A percentile compares a stretch with the other conserved stretches of the same genome.
Evolutionary conservation across 257 asterid genomes (phyloP).

Genomic region (Cordia subcordata): DNA sequence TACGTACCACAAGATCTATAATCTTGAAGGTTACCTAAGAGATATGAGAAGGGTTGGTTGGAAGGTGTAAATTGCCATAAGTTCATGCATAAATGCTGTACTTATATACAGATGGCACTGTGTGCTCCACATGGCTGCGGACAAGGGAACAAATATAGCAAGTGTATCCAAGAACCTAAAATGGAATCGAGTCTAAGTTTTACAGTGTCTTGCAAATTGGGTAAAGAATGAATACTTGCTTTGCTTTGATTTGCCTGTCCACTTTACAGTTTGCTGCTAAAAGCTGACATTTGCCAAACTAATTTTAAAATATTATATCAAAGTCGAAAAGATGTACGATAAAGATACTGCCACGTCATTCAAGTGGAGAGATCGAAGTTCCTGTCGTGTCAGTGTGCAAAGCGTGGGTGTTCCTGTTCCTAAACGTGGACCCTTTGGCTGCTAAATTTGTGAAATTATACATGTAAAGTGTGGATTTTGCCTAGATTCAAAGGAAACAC

Average conservation of each 20-base stretch:
- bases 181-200: background rate
- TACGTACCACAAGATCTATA: no score
- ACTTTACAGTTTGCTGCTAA: background rate
- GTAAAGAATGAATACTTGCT: background rate
- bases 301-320: no score
- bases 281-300: background rate
- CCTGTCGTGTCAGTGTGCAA: no score
- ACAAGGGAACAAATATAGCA: background rate
- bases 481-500: no score
- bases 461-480: no score
- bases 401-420: no score
- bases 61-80: background rate
- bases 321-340: background rate
- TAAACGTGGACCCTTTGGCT: no score
- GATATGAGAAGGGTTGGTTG: background rate
- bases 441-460: no score
- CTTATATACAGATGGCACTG: background rate
- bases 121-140: background rate
- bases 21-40: no score
- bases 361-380: background rate
- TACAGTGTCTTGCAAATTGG: background rate
- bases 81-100: no score
- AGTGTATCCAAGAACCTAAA: background rate
- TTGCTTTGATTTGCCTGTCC: background rate
- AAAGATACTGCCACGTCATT: background rate